Conservation (phyloP, 176 grass and related monocot genomes). For the Thinopyrum elongatum region DNA sequence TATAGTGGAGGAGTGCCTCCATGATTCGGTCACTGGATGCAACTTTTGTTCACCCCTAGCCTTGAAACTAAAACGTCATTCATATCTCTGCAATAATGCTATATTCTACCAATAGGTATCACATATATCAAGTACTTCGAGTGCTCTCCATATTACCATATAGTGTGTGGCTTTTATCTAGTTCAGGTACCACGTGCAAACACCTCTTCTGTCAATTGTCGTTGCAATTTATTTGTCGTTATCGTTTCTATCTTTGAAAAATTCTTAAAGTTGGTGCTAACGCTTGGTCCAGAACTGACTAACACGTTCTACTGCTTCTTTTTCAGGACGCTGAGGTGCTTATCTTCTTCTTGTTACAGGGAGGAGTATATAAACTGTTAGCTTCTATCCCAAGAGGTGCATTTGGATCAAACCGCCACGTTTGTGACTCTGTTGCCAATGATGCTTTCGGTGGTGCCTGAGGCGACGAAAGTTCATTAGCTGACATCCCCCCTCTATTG, state of each 20-base stretch:
- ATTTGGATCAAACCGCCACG: not conserved
- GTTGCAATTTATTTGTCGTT: not conserved
- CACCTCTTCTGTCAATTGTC: not conserved
- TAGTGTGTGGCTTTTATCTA: not conserved
- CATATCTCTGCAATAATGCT: not conserved
- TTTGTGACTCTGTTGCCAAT: not conserved
- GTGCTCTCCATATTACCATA: not conserved
- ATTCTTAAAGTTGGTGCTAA: not conserved
- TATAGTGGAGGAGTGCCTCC: not conserved
- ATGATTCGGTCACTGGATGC: not conserved
- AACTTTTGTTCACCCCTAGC: not conserved
- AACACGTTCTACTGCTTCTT: not conserved
- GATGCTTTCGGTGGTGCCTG: not conserved
- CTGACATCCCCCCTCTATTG: too few species aligned
- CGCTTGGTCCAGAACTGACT: not conserved
- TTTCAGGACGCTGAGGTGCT: not conserved
- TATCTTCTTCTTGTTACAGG: slow-evolving; percentile 13
- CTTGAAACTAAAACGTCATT: not conserved
- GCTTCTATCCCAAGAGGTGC: not conserved
- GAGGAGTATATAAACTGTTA: slow-evolving; percentile 14
- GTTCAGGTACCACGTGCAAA: not conserved
- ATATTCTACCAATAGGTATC: not conserved
- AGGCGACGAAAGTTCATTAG: too few species aligned
- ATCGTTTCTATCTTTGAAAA: not conserved
- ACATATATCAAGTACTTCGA: not conserved